Base-by-base conservation (phyloP, 2,329 filamentous ascomycete species). In the Exserohilum turcica region DNA sequence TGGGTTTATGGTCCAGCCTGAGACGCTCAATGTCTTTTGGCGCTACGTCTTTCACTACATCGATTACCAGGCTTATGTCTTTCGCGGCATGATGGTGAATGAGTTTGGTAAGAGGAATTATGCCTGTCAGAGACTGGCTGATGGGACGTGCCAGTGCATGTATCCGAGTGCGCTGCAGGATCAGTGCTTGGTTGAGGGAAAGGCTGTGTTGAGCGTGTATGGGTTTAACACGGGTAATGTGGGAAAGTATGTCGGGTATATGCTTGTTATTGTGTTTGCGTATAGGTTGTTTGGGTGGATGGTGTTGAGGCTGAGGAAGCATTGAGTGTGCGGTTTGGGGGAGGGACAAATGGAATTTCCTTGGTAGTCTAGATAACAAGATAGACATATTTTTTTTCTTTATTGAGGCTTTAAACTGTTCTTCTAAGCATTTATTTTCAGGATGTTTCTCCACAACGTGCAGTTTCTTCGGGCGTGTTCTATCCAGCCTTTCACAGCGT, bases 61-160 rank as follows among this genome's bases (percentile, higher is more conserved):
- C 68, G 89, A 95, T 71, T 95, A 95, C 67, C 90, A 93, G 76
- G 79, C 81, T 36, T 95, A 92, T 64, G 91, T 95, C 3, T 96
- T 95, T 70, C 85, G 93, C 68, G 91, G 90, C 12, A 94, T 96
- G 91, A 94, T 95, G 90, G 86, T 93, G 47, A 95, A 94, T 67
- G 90, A 96, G 76, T 94, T 96, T 71, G 77, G 78, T 1, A 60
- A 82, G 15, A 79, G 89, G 12, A 81, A 77, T 3, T 95, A 90
- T 71, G 71, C 75, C 3, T 93, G 90, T 68, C 75, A 79, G 57
- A 40, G 19, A 29, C 1, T 42, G 42, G 45, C 29, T 9, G 59
- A 47, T 15, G 56, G 68, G 0, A 74, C 73, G 0, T 91, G 85
- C 63, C 80, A 81, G 35, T 95, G 91, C 76, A 88, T 90, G 84